phyloP scores from a whole-genome alignment of 108 stramenopile species.

The Cyclotella baltica region DNA sequence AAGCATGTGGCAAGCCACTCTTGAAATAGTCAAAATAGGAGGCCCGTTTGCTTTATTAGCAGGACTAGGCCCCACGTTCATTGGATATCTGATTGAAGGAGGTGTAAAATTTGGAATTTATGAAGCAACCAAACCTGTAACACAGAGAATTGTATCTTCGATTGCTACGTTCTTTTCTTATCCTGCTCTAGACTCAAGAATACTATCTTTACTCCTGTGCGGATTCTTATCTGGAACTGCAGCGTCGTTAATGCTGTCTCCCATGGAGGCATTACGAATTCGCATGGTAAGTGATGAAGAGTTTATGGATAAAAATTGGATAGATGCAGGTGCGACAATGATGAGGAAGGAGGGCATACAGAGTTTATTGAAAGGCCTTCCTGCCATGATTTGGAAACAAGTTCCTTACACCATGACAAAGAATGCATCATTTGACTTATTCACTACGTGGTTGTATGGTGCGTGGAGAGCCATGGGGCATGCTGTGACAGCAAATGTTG shows the following conservation, averaged over 20 bases:
- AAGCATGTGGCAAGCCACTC: constrained; percentile 55
- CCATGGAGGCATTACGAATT: constrained; percentile 90
- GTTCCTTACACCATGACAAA: constrained; percentile 79
- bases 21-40: constrained; percentile 66
- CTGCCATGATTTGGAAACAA: constrained; percentile 74
- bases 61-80: constrained; percentile 78
- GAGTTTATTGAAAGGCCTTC: constrained; percentile 63
- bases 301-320: constrained; percentile 61
- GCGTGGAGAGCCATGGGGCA: constrained; percentile 33
- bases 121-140: constrained; percentile 81
- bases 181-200: constrained; percentile 52
- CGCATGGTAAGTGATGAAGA: constrained; percentile 84
- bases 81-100: constrained; percentile 87
- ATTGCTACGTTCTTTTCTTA: constrained; percentile 43
- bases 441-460: constrained; percentile 60
- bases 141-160: constrained; percentile 34
- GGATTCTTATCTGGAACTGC: constrained; percentile 74
- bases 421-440: constrained; percentile 62
- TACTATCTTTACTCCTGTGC: constrained; percentile 60
- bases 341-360: constrained; percentile 66
- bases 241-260: constrained; percentile 85
- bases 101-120: constrained; percentile 89
- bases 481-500: constrained; percentile 43
- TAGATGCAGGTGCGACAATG: constrained; percentile 60
- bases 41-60: constrained; percentile 60